These are phyloP conservation scores for Saccharomyces hybrid DNA, from an alignment of 1,139 yeast species.

Conservation along the genomic window DNA sequence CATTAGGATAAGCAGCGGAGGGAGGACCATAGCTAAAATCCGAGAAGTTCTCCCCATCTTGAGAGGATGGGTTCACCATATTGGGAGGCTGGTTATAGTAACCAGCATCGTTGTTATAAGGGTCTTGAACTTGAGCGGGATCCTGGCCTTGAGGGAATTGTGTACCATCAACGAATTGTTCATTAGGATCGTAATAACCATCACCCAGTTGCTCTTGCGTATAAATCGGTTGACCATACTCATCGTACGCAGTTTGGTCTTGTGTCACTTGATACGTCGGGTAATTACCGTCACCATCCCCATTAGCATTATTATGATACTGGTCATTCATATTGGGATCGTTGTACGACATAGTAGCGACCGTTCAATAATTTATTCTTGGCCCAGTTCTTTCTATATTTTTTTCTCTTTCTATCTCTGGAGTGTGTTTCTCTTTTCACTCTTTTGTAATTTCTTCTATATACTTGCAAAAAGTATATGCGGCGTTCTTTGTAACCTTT, in stretches of 20 bases:
- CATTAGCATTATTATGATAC: not conserved
- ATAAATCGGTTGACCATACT: constrained; percentile 26
- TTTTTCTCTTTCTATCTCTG: not conserved
- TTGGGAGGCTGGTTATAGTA: constrained; percentile 7
- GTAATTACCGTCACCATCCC: constrained; percentile 7
- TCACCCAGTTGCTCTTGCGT: constrained; percentile 6
- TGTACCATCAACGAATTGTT: constrained; percentile 10
- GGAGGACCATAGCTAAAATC: constrained; percentile 49
- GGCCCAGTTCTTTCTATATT: not conserved
- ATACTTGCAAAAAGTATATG: not conserved
- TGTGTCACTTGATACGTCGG: constrained; percentile 5
- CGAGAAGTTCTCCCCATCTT: constrained; percentile 67
- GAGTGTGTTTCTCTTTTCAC: not conserved
- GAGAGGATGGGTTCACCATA: constrained; percentile 10
- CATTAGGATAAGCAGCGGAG: constrained; percentile 38
- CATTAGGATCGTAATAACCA: constrained; percentile 14
- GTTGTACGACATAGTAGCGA: not conserved
- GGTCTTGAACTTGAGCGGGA: not conserved
- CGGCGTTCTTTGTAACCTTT: not conserved
- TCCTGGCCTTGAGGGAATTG: not conserved
- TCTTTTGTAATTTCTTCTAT: not conserved
- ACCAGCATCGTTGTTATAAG: constrained; percentile 9
- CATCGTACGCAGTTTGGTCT: constrained; percentile 13
- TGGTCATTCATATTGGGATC: not conserved
- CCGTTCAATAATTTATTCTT: not conserved